phyloP scores from a whole-genome alignment of 306 rosid species.

The Malus sieversii region DNA sequence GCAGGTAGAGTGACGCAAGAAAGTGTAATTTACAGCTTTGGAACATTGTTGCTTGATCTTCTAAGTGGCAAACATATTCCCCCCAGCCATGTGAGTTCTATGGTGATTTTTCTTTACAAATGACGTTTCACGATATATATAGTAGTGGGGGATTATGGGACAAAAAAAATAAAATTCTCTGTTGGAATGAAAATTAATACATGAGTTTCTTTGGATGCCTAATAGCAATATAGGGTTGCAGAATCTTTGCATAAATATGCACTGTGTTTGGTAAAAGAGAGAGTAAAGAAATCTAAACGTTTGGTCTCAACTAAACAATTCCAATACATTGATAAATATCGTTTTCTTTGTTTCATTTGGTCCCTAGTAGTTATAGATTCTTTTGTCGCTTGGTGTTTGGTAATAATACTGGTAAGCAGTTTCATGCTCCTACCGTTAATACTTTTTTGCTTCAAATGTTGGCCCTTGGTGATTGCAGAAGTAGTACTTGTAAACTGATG shows the following conservation, averaged over 20 bases:
- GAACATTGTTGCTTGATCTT: conserved; percentile 85
- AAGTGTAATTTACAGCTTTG: conserved; percentile 89
- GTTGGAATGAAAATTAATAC: background rate
- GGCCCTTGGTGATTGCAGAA: background rate
- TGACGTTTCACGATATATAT: no score
- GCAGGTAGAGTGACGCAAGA: conserved; percentile 90
- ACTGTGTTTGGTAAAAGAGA: background rate
- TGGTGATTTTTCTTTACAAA: background rate
- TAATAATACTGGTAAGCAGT: background rate
- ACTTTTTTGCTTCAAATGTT: background rate
- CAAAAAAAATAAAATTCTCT: no score
- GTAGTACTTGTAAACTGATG: background rate
- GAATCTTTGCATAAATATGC: background rate
- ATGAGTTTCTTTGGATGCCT: background rate
- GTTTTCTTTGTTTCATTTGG: background rate
- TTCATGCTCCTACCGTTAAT: background rate
- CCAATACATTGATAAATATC: no score
- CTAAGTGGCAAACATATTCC: conserved; percentile 94
- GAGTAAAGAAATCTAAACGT: background rate
- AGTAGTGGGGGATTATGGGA: no score
- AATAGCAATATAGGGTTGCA: background rate
- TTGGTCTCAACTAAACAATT: background rate
- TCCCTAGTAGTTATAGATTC: background rate
- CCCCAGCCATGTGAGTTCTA: conserved; percentile 74
- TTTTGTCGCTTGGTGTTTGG: background rate